Evolutionary conservation across 176 grass and related monocot species (phyloP), one percentile per base, ranked within the genome.

Genomic region (Elymus sibiricus): DNA sequence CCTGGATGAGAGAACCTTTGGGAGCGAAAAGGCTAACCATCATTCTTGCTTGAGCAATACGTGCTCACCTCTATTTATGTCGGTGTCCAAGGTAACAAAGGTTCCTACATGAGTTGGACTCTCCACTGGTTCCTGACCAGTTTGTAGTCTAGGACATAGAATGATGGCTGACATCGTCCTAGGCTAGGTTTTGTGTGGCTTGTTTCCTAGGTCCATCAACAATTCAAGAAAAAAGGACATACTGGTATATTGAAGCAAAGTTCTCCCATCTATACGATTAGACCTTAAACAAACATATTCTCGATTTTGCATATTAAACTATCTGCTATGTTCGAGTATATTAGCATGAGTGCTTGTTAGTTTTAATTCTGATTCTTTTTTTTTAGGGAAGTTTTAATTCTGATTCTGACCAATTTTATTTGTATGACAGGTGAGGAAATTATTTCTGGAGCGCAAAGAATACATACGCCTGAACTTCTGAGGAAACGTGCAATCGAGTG

Each of bases 361-460:
- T 59, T 85, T 17, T 59, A 11, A 58, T 14, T 47, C 24, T 27
- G 16, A 15, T 37, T 7, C 4, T 88, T n/a, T n/a, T n/a, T n/a
- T n/a, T n/a, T n/a, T n/a, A n/a, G n/a, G n/a, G n/a, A n/a, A 9
- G 24, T 59, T 85, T 17, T 59, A 11, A 58, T 14, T 47, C 24
- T 27, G 16, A 15, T 37, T 7, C 4, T 88, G 56, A 77, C 22
- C 8, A 46, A 64, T 40, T 83, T 80, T 55, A 5, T 17, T 83
- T 29, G 51, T 64, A 6, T 29, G 8, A 26, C 28, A 95, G 96
- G 93, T 0, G 96, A 95, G 88, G 92, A 95, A 83, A 95, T 95
- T 82, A 98, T 98, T 72, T 98, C 91, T 71, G 96, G 96, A 85
- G 93, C 93, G 25, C 93, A 98, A 87, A 98, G 96, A 74, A 38